Base-by-base conservation (phyloP, 805 yeast genomes). In the Candida sithepensis region DNA sequence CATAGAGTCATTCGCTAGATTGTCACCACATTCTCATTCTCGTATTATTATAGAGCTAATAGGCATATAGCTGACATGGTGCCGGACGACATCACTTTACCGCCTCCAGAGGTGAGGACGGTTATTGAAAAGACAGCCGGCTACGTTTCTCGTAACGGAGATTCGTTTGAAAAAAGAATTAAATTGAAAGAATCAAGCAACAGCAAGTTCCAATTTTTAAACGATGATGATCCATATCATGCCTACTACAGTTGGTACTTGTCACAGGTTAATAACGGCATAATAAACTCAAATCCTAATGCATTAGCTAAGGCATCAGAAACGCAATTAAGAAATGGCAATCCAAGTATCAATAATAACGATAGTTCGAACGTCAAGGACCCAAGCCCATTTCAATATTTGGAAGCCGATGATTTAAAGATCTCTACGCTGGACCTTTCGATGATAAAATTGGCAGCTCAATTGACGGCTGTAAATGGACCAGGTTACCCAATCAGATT, bases 71-170 rank as follows among this genome's bases (percentile, higher is more conserved):
- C 28, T 24, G 10, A 24, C 6, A 24, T 24, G 28, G 28, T 24
- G 1, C 75, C 74, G 1, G 74, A 69, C 0, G 72, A 68, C 19
- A 59, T 78, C 10, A 72, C 72, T 9, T 70, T 81, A 2, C 87
- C 89, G 0, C 83, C 87, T 2, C 75, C 70, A 8, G 72, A 74
- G 12, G 56, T 75, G 5, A 66, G 69, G 51, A 73, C 73, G 14
- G 73, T 78, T 18, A 83, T 91, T 18, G 82, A 78, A 43, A 86
- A 84, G 58, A 86, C 96, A 0, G 89, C 84, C 0, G 77, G 71
- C 3, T 88, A 84, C 57, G 88, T 90, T 5, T 55, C 67, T 24
- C 72, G 85, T 51, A 85, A 88, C 58, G 96, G 96, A 0, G 57
- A 62, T 1, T 68, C 76, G 1, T 87, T 88, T 65, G 94, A 84